Evolutionary conservation across 192 early-diverging fungal genomes (phyloP).

Genomic region (Diversispora epigaea): DNA sequence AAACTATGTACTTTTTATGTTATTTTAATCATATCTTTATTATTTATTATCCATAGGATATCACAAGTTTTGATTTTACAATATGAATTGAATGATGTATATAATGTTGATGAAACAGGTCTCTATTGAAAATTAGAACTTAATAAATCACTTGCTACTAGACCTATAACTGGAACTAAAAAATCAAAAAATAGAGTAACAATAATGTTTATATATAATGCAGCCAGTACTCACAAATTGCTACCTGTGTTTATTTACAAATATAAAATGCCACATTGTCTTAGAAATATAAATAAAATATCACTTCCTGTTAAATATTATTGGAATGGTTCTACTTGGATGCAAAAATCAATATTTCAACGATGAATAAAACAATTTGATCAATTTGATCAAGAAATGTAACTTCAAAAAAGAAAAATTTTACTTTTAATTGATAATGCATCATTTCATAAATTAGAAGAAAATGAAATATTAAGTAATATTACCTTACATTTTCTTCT

Average conservation of each 20-base stretch:
- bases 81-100: no score
- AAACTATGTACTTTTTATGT: no score
- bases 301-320: background rate
- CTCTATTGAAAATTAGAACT: background rate
- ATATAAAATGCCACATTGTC: background rate
- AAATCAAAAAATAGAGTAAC: conserved; percentile 1
- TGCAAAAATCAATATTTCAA: conserved; percentile 8
- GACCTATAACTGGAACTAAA: background rate
- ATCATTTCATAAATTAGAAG: background rate
- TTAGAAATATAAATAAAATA: background rate
- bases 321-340: background rate
- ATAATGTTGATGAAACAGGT: background rate
- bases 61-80: no score
- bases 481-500: no score
- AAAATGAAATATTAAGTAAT: no score
- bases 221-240: background rate
- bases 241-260: conserved; percentile 12
- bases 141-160: background rate
- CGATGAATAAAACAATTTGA: no score
- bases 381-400: background rate
- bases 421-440: background rate
- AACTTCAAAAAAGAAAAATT: background rate
- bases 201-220: conserved; percentile 6
- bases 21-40: no score
- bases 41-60: no score